Evolutionary conservation across 208 protist species (phyloP).

Genomic region (Kentomonas sorsogonicus): DNA sequence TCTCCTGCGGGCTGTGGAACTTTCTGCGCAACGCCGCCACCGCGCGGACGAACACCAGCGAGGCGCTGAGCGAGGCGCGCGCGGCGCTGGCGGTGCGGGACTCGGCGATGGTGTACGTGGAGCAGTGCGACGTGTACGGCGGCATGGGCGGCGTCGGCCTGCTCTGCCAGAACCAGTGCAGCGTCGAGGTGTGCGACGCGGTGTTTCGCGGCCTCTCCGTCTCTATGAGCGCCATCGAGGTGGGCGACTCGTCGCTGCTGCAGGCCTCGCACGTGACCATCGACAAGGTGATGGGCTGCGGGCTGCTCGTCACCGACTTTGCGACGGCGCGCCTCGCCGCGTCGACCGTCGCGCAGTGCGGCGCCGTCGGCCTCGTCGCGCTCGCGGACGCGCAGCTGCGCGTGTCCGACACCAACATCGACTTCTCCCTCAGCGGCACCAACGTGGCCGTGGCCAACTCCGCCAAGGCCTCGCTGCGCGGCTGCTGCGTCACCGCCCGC

Average conservation of each 20-base stretch:
- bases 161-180: constrained; percentile 9
- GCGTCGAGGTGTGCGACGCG: constrained; percentile 21
- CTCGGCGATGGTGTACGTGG: constrained; percentile 6
- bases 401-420: constrained; percentile 26
- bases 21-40: neutral
- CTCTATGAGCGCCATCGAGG: constrained; percentile 27
- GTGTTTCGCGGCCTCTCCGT: constrained; percentile 24
- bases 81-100: neutral
- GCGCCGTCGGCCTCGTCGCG: constrained; percentile 21
- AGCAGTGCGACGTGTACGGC: constrained; percentile 36
- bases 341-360: constrained; percentile 24
- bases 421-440: constrained; percentile 20
- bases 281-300: constrained; percentile 23
- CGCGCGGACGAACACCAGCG: neutral
- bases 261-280: constrained; percentile 20
- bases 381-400: constrained; percentile 13
- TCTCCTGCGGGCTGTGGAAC: too few species aligned
- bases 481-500: constrained; percentile 18
- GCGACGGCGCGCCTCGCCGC: constrained; percentile 13
- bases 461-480: constrained; percentile 8
- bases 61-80: neutral
- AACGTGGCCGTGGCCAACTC: constrained; percentile 23
- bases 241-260: constrained; percentile 8
- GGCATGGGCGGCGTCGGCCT: constrained; percentile 20
- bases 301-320: constrained; percentile 17